phyloP scores from a whole-genome alignment of 1,284 basidiomycete species.

The Rhodotorula sp. region DNA sequence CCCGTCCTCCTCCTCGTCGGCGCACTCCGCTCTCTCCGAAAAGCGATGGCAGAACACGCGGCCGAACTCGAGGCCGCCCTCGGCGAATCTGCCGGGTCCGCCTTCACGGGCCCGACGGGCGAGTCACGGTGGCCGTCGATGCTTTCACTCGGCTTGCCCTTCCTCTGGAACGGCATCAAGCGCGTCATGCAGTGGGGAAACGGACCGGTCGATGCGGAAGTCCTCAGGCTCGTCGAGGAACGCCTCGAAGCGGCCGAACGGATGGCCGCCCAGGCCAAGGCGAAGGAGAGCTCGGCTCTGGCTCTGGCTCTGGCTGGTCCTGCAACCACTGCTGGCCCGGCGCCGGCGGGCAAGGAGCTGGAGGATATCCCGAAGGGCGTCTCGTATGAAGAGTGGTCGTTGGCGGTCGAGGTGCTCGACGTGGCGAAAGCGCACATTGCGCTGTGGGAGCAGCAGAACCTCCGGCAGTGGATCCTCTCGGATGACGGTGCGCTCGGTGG shows the following conservation, averaged over 20 bases:
- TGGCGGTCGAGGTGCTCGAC: conserved; percentile 40
- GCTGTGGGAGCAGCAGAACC: conserved; percentile 33
- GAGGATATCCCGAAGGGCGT: conserved; percentile 19
- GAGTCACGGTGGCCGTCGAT: conserved; percentile 39
- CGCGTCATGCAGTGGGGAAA: conserved; percentile 42
- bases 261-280: conserved; percentile 2
- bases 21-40: conserved; percentile 39
- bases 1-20: conserved; percentile 42
- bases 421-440: conserved; percentile 31
- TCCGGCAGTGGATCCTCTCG: conserved; percentile 33
- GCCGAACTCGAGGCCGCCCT: conserved; percentile 22
- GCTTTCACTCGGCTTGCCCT: conserved; percentile 41
- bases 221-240: conserved; percentile 41
- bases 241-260: conserved; percentile 33
- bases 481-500: conserved; percentile 25
- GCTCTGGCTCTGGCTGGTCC: too few species aligned
- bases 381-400: conserved; percentile 41
- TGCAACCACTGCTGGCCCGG: not conserved
- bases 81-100: conserved; percentile 10
- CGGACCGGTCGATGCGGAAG: conserved; percentile 41
- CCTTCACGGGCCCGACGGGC: conserved; percentile 5
- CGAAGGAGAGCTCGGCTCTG: conserved; percentile 5
- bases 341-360: conserved; percentile 18
- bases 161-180: conserved; percentile 39
- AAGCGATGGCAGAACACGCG: conserved; percentile 40